These are phyloP conservation scores for Blastobotrys proliferans DNA, from an alignment of 1,139 yeast species.

Conservation along the genomic window DNA sequence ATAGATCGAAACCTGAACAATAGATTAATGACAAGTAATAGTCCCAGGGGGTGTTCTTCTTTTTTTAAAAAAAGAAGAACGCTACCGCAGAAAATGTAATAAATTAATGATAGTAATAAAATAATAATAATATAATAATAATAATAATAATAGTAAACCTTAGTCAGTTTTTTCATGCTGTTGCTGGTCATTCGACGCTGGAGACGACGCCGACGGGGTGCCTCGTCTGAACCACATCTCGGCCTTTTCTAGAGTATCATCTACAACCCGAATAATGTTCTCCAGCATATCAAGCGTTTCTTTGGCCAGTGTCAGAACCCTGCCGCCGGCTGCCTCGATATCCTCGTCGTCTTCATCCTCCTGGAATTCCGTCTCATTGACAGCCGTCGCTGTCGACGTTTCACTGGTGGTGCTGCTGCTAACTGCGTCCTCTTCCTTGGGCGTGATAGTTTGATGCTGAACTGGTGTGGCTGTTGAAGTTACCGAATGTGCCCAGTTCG, in stretches of 20 bases:
- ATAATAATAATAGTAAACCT: not conserved
- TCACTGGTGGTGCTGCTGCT: conserved; percentile 1
- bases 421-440: conserved; percentile 6
- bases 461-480: conserved; percentile 22
- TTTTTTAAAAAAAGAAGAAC: not conserved
- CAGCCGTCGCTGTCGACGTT: conserved; percentile 1
- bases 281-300: conserved; percentile 87
- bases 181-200: not conserved
- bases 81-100: not conserved
- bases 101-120: not conserved
- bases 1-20: too few relatives aligned
- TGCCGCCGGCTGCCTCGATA: conserved; percentile 55
- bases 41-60: too few relatives aligned
- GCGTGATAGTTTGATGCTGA: conserved; percentile 3
- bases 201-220: not conserved
- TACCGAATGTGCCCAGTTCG: conserved; percentile 49
- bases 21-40: too few relatives aligned
- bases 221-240: conserved; percentile 60
- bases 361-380: not conserved
- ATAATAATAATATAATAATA: not conserved
- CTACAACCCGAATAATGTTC: conserved; percentile 76
- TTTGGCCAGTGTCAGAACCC: conserved; percentile 74
- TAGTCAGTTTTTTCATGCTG: too few relatives aligned
- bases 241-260: conserved; percentile 76
- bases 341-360: conserved; percentile 20